These are phyloP conservation scores for Salix viminalis DNA, from an alignment of 345 rosid genomes.

Conservation along the genomic window DNA sequence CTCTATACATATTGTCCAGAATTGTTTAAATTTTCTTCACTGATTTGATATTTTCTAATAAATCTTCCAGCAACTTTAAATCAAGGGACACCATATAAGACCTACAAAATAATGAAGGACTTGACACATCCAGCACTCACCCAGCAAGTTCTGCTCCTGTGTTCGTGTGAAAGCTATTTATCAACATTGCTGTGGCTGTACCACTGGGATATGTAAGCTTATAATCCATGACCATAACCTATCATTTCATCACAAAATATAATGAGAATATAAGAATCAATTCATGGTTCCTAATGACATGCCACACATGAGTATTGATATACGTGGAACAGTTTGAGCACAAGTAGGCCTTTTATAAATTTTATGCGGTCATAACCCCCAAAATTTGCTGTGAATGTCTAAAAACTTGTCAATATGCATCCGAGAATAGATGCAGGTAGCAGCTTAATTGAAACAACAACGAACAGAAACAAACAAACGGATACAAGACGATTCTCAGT, in stretches of 20 bases:
- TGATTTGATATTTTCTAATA: background rate
- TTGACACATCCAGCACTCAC: slow-evolving; percentile 31
- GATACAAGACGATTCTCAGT: too few relatives aligned
- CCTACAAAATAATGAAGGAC: background rate
- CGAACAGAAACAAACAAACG: too few relatives aligned
- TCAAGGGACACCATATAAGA: slow-evolving; percentile 3
- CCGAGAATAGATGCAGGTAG: too few relatives aligned
- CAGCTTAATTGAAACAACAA: too few relatives aligned
- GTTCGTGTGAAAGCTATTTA: slow-evolving; percentile 85
- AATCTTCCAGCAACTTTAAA: background rate
- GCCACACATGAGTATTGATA: too few relatives aligned
- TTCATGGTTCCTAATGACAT: too few relatives aligned
- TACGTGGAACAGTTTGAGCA: background rate
- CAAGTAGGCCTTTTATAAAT: too few relatives aligned
- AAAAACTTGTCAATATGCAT: too few relatives aligned
- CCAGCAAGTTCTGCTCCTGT: slow-evolving; percentile 91
- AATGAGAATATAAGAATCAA: background rate
- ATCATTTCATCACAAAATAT: background rate
- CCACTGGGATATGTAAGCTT: slow-evolving; percentile 97
- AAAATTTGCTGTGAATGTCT: background rate
- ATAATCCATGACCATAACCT: slow-evolving; percentile 87
- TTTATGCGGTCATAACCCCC: too few relatives aligned
- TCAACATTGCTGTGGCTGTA: slow-evolving; percentile 91
- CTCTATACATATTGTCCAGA: background rate
- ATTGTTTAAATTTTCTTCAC: background rate